Evolutionary conservation across 495 filamentous ascomycete species (phyloP).

Genomic region (Haplographium delicatum): DNA sequence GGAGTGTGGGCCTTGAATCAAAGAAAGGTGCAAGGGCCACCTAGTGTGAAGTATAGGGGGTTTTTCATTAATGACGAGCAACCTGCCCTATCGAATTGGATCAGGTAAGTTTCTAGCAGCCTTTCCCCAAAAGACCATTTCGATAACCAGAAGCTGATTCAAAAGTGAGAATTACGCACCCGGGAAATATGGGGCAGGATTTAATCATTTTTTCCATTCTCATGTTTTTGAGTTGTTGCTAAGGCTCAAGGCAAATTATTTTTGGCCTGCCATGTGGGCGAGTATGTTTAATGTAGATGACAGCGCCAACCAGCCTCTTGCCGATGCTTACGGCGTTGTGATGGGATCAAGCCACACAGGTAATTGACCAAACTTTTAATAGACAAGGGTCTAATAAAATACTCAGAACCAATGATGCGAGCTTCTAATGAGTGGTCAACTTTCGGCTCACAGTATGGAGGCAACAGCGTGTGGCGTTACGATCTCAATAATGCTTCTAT

Average conservation of each 20-base stretch:
- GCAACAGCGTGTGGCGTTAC: slow-evolving; percentile 59
- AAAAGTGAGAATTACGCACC: slow-evolving; percentile 37
- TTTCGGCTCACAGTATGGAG: slow-evolving; percentile 39
- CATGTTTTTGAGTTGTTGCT: slow-evolving; percentile 69
- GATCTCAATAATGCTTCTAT: slow-evolving; percentile 60
- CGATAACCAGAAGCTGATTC: not conserved
- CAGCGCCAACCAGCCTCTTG: slow-evolving; percentile 57
- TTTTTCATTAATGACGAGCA: slow-evolving; percentile 79
- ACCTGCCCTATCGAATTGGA: slow-evolving; percentile 66
- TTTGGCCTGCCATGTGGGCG: slow-evolving; percentile 71
- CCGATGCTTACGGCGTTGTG: slow-evolving; percentile 68
- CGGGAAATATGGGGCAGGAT: slow-evolving; percentile 53
- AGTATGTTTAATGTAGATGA: slow-evolving; percentile 70
- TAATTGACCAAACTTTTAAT: not conserved
- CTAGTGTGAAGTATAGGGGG: slow-evolving; percentile 68
- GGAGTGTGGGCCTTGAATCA: slow-evolving; percentile 50
- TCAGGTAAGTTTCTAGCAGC: slow-evolving; percentile 41
- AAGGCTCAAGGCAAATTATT: slow-evolving; percentile 63
- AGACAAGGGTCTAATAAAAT: not conserved
- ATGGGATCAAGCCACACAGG: slow-evolving; percentile 63
- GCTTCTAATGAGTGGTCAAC: slow-evolving; percentile 64
- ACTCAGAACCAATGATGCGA: slow-evolving; percentile 60
- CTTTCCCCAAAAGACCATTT: not conserved
- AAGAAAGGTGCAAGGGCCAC: slow-evolving; percentile 53
- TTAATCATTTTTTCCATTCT: slow-evolving; percentile 58